These are phyloP conservation scores for Mangifera indica DNA, from an alignment of 345 rosid species.

Conservation along the genomic window DNA sequence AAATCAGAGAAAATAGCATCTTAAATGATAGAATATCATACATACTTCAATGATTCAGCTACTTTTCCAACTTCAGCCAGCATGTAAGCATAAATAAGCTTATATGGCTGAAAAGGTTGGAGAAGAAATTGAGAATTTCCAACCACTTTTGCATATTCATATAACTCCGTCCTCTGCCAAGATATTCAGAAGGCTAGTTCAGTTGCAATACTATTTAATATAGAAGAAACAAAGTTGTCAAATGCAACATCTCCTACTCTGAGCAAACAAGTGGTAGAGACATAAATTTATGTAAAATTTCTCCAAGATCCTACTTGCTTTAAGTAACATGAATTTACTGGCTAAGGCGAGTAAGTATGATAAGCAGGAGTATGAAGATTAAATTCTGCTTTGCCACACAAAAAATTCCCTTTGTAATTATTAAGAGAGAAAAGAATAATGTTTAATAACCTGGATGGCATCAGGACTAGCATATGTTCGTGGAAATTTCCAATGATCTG, in stretches of 20 bases:
- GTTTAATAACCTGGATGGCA: constrained; percentile 62
- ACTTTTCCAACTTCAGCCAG: constrained; percentile 93
- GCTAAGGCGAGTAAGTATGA: not conserved
- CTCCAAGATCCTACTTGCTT: not conserved
- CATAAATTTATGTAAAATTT: not conserved
- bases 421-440: not conserved
- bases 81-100: constrained; percentile 91
- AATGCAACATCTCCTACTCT: not conserved
- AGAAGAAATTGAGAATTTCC: constrained; percentile 92
- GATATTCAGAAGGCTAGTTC: constrained; percentile 20
- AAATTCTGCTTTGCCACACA: not conserved
- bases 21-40: constrained; percentile 7
- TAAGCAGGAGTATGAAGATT: not conserved
- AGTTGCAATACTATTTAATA: not conserved
- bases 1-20: constrained; percentile 4
- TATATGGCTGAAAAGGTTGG: constrained; percentile 92
- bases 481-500: constrained; percentile 75
- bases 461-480: constrained; percentile 69
- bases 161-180: constrained; percentile 56
- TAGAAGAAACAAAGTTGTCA: constrained; percentile 7
- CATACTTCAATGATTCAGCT: constrained; percentile 87
- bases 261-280: not conserved
- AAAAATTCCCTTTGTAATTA: not conserved
- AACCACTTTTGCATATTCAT: constrained; percentile 73
- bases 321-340: not conserved